Evolutionary conservation across 495 filamentous ascomycete species (phyloP).

Genomic region (Penicillium diatomitis): DNA sequence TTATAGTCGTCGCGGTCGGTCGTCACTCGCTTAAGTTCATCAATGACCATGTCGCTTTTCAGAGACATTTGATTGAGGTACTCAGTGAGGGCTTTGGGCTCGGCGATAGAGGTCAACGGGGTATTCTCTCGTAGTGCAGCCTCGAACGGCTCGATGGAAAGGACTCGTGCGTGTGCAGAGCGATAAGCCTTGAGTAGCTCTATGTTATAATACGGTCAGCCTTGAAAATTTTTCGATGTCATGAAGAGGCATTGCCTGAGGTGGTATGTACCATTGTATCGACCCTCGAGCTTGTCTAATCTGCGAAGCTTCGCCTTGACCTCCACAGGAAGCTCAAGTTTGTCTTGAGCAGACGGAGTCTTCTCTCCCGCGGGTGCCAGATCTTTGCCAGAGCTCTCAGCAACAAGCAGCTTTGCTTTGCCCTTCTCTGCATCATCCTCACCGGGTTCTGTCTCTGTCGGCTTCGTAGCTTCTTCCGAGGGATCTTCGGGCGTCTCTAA

Average conservation of each 20-base stretch:
- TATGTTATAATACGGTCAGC: slow-evolving; percentile 18
- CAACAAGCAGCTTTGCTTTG: slow-evolving; percentile 13
- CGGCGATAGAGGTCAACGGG: slow-evolving; percentile 75
- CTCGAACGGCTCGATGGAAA: slow-evolving; percentile 87
- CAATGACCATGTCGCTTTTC: slow-evolving; percentile 81
- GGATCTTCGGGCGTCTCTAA: slow-evolving; percentile 23
- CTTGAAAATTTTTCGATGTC: too few relatives aligned
- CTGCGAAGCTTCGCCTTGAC: slow-evolving; percentile 58
- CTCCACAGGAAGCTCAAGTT: slow-evolving; percentile 63
- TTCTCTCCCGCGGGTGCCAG: slow-evolving; percentile 6
- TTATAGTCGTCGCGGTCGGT: slow-evolving; percentile 73
- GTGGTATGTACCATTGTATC: slow-evolving; percentile 63
- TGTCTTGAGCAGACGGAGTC: slow-evolving; percentile 13
- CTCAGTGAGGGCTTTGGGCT: slow-evolving; percentile 77
- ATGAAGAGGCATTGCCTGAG: too few relatives aligned
- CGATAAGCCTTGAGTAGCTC: slow-evolving; percentile 88
- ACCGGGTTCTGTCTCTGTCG: slow-evolving; percentile 15
- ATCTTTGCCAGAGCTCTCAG: slow-evolving; percentile 20
- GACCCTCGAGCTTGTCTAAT: slow-evolving; percentile 76
- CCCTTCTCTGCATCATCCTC: slow-evolving; percentile 20
- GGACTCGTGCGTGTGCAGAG: slow-evolving; percentile 74
- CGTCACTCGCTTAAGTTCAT: slow-evolving; percentile 83
- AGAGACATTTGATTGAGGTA: slow-evolving; percentile 86
- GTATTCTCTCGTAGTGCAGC: slow-evolving; percentile 83
- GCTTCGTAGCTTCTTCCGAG: slow-evolving; percentile 10